Base-by-base conservation (phyloP, 2,329 filamentous ascomycete species). In the Colletotrichum sublineola region DNA sequence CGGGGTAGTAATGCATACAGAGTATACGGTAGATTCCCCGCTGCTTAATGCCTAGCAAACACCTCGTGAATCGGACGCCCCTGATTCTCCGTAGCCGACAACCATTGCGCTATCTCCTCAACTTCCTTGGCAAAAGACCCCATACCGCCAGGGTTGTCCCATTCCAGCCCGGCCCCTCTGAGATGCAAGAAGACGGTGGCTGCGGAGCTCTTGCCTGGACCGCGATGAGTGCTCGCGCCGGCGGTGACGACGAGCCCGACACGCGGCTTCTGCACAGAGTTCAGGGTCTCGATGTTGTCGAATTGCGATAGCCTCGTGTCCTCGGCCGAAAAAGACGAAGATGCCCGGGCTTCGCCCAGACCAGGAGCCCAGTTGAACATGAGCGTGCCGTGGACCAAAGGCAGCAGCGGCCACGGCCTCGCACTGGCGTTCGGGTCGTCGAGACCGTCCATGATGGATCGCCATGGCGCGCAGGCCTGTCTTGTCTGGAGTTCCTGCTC, bases 361-460 rank as follows among this genome's bases (percentile, higher is more conserved):
- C 48, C 62, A 56, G 62, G 62, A 11, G 62, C 52, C 62, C 62
- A 64, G 29, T 64, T 52, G 46, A 64, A 64, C 62, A 53, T 53
- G 14, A 62, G 52, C 5, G 20, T 55, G 38, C 62, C 62, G 38
- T 64, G 62, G 15, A 64, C 50, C 62, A 56, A 12, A 24, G 52
- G 33, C n/a, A 64, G 48, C 18, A 64, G 46, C 33, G 52, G 62
- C 48, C 62, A 64, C 20, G 33, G 33, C 14, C 62, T 64, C 7
- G 12, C 50, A 11, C 3, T 29, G n/a, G 62, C 33, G n/a, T 64
- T 42, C 0, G 33, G 40, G 18, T 56, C 52, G 14, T 64, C 38
- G 24, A 64, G 46, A 8, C 29, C 36, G 52, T 56, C 46, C 62
- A 42, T 64, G 52, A 64, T 64, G 50, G 52, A n/a, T 9, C 52